These are phyloP conservation scores for Osmanthus fragrans DNA, from an alignment of 257 asterid genomes.

Conservation along the genomic window DNA sequence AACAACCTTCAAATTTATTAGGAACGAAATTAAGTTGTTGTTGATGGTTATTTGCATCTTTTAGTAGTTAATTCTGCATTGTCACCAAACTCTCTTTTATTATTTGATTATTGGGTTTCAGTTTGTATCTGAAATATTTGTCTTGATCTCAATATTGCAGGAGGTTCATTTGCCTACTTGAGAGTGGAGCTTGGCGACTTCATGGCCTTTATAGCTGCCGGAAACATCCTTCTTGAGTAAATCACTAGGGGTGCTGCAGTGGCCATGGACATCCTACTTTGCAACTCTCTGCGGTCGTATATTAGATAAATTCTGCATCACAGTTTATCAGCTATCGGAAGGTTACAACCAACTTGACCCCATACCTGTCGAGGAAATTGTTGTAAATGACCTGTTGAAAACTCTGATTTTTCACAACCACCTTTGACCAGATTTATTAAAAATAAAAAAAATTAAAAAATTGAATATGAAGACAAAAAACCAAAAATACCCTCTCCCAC, in stretches of 20 bases:
- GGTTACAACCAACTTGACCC: conserved; percentile 79
- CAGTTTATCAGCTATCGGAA: conserved; percentile 28
- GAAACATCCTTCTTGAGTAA: conserved; percentile 79
- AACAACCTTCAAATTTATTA: neutral
- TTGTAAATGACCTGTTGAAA: too few relatives aligned
- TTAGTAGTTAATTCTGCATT: neutral
- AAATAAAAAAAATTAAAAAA: too few relatives aligned
- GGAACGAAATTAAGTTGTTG: neutral
- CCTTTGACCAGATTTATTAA: too few relatives aligned
- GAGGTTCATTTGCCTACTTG: conserved; percentile 87
- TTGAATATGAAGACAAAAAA: too few relatives aligned
- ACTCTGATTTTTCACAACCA: too few relatives aligned
- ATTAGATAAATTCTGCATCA: conserved; percentile 48
- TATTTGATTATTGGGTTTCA: neutral
- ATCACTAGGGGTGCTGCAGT: conserved; percentile 78
- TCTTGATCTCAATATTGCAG: conserved; percentile 20
- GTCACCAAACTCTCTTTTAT: neutral
- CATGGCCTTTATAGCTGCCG: conserved; percentile 61
- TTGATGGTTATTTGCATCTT: neutral
- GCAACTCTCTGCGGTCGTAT: conserved; percentile 61
- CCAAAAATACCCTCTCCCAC: too few relatives aligned
- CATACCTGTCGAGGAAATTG: conserved; percentile 57
- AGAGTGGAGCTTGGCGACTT: conserved; percentile 92
- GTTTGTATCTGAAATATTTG: neutral
- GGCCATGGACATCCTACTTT: conserved; percentile 90